phyloP scores from a whole-genome alignment of 164 flowering plant species.

The Litsea cubeba region DNA sequence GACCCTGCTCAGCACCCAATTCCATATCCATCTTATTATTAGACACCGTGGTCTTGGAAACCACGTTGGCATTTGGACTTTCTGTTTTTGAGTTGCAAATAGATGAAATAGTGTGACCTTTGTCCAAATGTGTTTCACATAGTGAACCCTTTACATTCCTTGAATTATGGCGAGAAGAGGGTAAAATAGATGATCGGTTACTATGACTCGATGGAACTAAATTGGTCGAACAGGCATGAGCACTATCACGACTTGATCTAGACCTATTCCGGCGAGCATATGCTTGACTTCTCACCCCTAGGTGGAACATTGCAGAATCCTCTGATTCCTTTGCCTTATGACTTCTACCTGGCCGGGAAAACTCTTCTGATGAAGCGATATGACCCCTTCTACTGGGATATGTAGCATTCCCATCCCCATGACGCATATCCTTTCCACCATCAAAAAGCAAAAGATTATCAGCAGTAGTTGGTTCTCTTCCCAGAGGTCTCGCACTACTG shows the following conservation, averaged over 20 bases:
- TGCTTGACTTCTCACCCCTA: slow-evolving; percentile 42
- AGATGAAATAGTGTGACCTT: slow-evolving; percentile 31
- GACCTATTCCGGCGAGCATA: slow-evolving; percentile 86
- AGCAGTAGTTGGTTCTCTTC: slow-evolving; percentile 77
- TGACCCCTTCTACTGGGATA: slow-evolving; percentile 38
- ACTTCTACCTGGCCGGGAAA: slow-evolving; percentile 49
- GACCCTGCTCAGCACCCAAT: slow-evolving; percentile 30
- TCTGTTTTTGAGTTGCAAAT: slow-evolving; percentile 33
- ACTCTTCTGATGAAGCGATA: slow-evolving; percentile 50
- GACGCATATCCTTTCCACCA: slow-evolving; percentile 58
- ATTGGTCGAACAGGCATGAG: slow-evolving; percentile 39
- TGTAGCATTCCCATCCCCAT: slow-evolving; percentile 37
- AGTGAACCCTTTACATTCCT: slow-evolving; percentile 45
- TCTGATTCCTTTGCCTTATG: slow-evolving; percentile 62
- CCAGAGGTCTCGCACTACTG: slow-evolving; percentile 63
- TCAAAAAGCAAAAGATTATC: slow-evolving; percentile 84
- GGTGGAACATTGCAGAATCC: slow-evolving; percentile 55
- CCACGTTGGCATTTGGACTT: slow-evolving; percentile 37
- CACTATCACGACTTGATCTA: slow-evolving; percentile 52
- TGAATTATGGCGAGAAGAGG: slow-evolving; percentile 34
- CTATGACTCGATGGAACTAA: slow-evolving; percentile 38
- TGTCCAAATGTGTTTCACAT: slow-evolving; percentile 35
- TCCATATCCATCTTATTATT: slow-evolving; percentile 39
- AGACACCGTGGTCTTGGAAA: slow-evolving; percentile 23
- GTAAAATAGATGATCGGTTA: slow-evolving; percentile 36